phyloP scores from a whole-genome alignment of 768 basidiomycete genomes.

The Boletus sensibilis region DNA sequence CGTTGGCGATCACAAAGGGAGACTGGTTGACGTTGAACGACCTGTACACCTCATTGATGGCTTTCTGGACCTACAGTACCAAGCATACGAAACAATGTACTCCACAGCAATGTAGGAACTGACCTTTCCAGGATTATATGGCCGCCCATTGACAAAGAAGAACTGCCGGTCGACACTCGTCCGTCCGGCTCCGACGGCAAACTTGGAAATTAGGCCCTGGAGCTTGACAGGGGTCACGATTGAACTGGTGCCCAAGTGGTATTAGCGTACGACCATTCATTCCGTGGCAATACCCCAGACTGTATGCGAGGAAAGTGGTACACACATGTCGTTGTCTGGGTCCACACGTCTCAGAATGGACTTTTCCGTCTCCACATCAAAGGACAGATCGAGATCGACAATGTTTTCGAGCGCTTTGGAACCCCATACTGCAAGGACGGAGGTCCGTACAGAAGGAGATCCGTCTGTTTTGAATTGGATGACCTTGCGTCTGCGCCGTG shows the following conservation, averaged over 20 bases:
- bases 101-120: neutral
- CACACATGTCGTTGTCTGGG: slow-evolving; percentile 22
- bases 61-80: slow-evolving; percentile 69
- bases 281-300: neutral
- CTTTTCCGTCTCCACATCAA: slow-evolving; percentile 69
- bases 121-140: slow-evolving; percentile 78
- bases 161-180: slow-evolving; percentile 85
- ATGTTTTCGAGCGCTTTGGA: slow-evolving; percentile 74
- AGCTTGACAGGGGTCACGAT: slow-evolving; percentile 49
- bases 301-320: slow-evolving; percentile 1
- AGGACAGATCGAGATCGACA: slow-evolving; percentile 66
- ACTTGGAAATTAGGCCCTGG: slow-evolving; percentile 82
- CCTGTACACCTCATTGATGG: slow-evolving; percentile 90
- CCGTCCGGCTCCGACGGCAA: slow-evolving; percentile 71
- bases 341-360: slow-evolving; percentile 20
- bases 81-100: neutral
- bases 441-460: slow-evolving; percentile 54
- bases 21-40: slow-evolving; percentile 73
- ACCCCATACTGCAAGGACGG: slow-evolving; percentile 81
- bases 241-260: slow-evolving; percentile 10
- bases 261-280: neutral
- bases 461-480: slow-evolving; percentile 76
- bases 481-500: slow-evolving; percentile 50
- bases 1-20: slow-evolving; percentile 82
- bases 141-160: slow-evolving; percentile 89